A percentile compares a stretch with the other conserved stretches of the same genome.
phyloP scores from a whole-genome alignment of 306 rosid species.

The Inga oerstediana region DNA sequence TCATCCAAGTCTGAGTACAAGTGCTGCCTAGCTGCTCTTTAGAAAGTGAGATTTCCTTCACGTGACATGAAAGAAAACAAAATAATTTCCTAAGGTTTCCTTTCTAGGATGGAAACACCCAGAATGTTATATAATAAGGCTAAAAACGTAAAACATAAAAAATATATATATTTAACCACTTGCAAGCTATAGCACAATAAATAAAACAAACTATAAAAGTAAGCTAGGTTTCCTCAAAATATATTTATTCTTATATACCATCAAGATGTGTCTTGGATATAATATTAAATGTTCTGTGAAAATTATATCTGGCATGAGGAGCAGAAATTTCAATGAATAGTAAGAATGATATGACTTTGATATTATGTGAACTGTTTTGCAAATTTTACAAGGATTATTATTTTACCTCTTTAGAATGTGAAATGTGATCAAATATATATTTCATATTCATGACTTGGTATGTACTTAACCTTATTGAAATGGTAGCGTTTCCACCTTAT shows the following conservation, averaged over 20 bases:
- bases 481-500: neutral
- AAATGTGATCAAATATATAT: neutral
- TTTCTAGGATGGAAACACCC: too few relatives aligned
- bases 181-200: too few relatives aligned
- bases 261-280: neutral
- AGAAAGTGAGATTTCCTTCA: neutral
- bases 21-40: neutral
- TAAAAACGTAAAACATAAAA: neutral
- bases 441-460: neutral
- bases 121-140: constrained; percentile 45
- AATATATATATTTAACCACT: too few relatives aligned
- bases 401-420: neutral
- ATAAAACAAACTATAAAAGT: too few relatives aligned
- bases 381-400: neutral
- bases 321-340: neutral
- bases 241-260: neutral
- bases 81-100: neutral
- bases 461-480: neutral
- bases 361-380: neutral
- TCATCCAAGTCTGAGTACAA: neutral
- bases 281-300: neutral
- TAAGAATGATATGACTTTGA: neutral
- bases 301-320: neutral
- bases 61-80: neutral
- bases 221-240: neutral